phyloP scores from a whole-genome alignment of 805 yeast species.

The Metschnikowia proteae region DNA sequence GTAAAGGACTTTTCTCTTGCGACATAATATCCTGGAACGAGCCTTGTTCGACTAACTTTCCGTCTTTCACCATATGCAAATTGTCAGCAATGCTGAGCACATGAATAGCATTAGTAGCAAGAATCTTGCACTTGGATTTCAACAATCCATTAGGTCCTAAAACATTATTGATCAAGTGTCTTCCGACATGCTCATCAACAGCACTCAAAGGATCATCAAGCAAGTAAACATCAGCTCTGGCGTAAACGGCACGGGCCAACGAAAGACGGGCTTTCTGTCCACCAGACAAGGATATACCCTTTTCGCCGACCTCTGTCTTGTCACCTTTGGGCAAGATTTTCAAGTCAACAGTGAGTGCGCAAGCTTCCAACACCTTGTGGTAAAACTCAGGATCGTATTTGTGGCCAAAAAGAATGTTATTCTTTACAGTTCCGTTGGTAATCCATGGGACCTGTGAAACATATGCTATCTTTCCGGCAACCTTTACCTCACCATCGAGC shows the following conservation, averaged over 20 bases:
- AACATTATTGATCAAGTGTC: constrained; percentile 76
- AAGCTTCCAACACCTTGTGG: constrained; percentile 74
- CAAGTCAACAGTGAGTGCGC: constrained; percentile 81
- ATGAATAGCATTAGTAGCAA: constrained; percentile 84
- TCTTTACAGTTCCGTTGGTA: constrained; percentile 89
- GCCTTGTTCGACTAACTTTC: constrained; percentile 66
- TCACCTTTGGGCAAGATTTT: constrained; percentile 84
- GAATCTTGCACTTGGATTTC: constrained; percentile 65
- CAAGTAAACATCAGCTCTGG: constrained; percentile 87
- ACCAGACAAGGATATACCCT: constrained; percentile 93
- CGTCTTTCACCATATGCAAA: constrained; percentile 66
- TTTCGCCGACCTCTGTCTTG: constrained; percentile 90
- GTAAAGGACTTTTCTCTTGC: constrained; percentile 45
- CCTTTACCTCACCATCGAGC: constrained; percentile 64
- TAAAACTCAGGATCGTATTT: constrained; percentile 79
- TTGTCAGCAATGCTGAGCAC: constrained; percentile 73
- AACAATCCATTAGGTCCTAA: constrained; percentile 78
- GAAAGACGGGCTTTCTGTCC: constrained; percentile 97
- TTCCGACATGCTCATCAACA: constrained; percentile 95
- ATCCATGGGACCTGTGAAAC: constrained; percentile 97
- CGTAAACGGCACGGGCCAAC: constrained; percentile 92
- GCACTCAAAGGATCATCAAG: constrained; percentile 94
- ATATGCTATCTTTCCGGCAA: constrained; percentile 80
- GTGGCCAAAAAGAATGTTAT: constrained; percentile 88
- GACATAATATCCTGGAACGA: constrained; percentile 50